Conservation (phyloP, 2,329 filamentous ascomycete genomes). For the Aspergillus clavatus region DNA sequence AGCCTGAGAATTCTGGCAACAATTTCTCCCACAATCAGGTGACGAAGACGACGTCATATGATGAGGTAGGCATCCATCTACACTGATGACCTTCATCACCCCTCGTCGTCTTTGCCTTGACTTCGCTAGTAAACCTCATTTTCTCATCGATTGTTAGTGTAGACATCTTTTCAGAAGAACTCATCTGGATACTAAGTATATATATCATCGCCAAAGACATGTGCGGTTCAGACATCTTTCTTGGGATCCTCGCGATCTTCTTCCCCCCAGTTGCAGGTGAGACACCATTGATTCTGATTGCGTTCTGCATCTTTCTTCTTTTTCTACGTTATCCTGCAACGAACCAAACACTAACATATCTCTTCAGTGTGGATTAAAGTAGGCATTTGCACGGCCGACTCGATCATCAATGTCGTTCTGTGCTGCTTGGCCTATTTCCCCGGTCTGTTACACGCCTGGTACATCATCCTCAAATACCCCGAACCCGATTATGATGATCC, state of each 20-base stretch:
- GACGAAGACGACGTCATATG: conserved; percentile 10
- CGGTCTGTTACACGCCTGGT: conserved; percentile 92
- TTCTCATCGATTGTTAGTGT: neutral
- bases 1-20: neutral
- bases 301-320: conserved; percentile 2
- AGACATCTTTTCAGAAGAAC: no score
- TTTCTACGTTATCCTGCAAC: conserved; percentile 7
- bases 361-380: conserved; percentile 87
- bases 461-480: conserved; percentile 89
- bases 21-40: conserved; percentile 3
- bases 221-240: conserved; percentile 58
- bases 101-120: neutral
- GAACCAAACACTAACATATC: conserved; percentile 27
- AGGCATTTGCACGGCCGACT: conserved; percentile 88
- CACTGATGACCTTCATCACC: neutral
- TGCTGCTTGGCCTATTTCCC: conserved; percentile 74
- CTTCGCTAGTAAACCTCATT: neutral
- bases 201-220: no score
- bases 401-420: conserved; percentile 90
- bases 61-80: conserved; percentile 9
- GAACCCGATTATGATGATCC: conserved; percentile 60
- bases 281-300: conserved; percentile 17
- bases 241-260: conserved; percentile 57
- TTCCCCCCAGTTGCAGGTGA: conserved; percentile 56
- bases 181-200: no score